A percentile compares a stretch with the other conserved stretches of the same genome.
These are phyloP conservation scores for Suillus fuscotomentosus DNA, from an alignment of 768 basidiomycete genomes.

Conservation along the genomic window DNA sequence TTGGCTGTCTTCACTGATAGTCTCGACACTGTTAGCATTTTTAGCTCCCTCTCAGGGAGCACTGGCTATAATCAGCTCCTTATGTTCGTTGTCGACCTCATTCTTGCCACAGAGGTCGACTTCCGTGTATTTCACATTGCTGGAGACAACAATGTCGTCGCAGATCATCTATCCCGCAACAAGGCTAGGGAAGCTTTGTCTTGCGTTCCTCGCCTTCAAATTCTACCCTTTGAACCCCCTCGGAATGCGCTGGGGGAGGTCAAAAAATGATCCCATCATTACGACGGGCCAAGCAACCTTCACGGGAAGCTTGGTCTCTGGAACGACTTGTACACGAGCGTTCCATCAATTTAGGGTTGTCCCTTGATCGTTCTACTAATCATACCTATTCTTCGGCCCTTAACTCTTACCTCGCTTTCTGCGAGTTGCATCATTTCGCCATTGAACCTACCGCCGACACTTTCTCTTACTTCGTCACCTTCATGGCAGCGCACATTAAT, in stretches of 20 bases:
- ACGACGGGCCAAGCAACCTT: background rate
- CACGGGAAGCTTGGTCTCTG: background rate
- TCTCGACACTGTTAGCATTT: too few relatives aligned
- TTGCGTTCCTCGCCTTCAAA: too few relatives aligned
- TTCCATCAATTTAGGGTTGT: background rate
- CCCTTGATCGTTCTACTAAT: background rate
- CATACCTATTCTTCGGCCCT: background rate
- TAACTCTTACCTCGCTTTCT: background rate
- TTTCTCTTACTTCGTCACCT: too few relatives aligned
- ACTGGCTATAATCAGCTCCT: too few relatives aligned
- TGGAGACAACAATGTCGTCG: constrained; percentile 20
- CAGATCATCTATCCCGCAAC: constrained; percentile 21
- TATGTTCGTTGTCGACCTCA: too few relatives aligned
- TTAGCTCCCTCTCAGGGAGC: too few relatives aligned
- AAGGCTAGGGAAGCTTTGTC: too few relatives aligned
- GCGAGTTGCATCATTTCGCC: too few relatives aligned
- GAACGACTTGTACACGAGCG: background rate
- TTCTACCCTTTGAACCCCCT: constrained; percentile 18
- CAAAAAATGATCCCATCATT: background rate
- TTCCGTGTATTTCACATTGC: constrained; percentile 23
- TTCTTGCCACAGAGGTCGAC: constrained; percentile 5
- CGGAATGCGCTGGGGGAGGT: constrained; percentile 23
- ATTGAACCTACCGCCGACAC: too few relatives aligned
- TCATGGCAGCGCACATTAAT: too few relatives aligned
- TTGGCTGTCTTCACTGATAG: too few relatives aligned